Conservation (phyloP, 371 early-diverging fungal species). For the Mortierella sp. region DNA sequence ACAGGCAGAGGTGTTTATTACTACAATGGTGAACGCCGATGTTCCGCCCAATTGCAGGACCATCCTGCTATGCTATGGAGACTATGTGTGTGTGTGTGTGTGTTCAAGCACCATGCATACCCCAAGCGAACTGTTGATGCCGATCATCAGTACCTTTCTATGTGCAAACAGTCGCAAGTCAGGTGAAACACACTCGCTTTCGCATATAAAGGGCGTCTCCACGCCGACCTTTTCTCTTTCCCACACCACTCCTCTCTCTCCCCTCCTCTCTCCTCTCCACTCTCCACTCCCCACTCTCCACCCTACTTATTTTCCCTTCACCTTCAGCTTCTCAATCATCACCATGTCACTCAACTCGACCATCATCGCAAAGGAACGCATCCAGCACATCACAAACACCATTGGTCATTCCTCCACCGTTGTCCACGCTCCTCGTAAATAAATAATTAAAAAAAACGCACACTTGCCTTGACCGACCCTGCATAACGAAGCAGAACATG, state of each 20-base stretch:
- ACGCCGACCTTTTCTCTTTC: background rate
- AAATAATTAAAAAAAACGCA: no score
- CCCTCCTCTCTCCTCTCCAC: background rate
- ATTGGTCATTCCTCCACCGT: slow-evolving; percentile 23
- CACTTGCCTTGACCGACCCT: background rate
- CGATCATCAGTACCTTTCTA: background rate
- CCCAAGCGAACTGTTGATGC: no score
- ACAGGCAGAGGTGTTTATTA: background rate
- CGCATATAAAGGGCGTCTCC: background rate
- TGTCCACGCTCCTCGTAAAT: slow-evolving; percentile 39
- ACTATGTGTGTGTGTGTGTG: no score
- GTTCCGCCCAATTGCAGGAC: background rate
- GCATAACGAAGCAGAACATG: background rate
- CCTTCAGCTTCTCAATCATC: background rate
- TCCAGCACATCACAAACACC: slow-evolving; percentile 48
- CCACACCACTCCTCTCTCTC: slow-evolving; percentile 4
- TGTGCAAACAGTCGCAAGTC: background rate
- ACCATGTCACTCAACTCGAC: slow-evolving; percentile 24
- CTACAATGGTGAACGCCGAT: background rate
- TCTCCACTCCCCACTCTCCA: background rate
- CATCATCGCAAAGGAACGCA: slow-evolving; percentile 39
- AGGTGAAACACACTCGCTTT: background rate
- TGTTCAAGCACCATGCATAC: no score
- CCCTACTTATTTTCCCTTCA: background rate
- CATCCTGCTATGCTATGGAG: no score